Percentiles rank a stretch among this genome's conserved stretches.
These are phyloP conservation scores for Saturnispora besseyi DNA, from an alignment of 805 yeast species.

Conservation along the genomic window DNA sequence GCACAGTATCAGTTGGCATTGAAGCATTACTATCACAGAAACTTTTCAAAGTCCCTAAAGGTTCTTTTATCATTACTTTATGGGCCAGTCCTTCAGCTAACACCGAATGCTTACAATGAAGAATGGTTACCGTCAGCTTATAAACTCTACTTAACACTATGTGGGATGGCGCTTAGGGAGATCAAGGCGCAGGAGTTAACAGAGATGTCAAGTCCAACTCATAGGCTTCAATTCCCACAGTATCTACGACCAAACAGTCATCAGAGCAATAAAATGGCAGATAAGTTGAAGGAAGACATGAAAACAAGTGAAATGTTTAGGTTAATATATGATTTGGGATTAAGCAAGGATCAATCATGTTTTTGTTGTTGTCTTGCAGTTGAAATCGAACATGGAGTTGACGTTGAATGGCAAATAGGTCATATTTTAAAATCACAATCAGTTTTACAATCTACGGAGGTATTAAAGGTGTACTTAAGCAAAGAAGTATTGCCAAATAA, in stretches of 20 bases:
- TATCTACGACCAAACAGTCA: background rate
- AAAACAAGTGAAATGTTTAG: background rate
- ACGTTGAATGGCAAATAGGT: conserved; percentile 8
- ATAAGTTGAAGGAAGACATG: background rate
- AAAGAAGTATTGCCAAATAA: background rate
- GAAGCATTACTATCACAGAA: conserved; percentile 4
- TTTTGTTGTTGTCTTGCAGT: background rate
- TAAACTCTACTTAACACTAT: background rate
- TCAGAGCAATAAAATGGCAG: background rate
- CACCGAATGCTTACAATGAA: background rate
- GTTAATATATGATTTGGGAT: conserved; percentile 1
- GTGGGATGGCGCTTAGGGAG: background rate
- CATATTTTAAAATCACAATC: conserved; percentile 4
- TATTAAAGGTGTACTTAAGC: background rate
- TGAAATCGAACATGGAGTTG: background rate
- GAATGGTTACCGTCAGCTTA: conserved; percentile 1
- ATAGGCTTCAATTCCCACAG: background rate
- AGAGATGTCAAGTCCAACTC: background rate
- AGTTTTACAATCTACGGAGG: background rate
- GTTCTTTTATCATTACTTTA: background rate
- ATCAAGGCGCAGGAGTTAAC: background rate
- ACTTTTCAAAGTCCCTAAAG: conserved; percentile 2
- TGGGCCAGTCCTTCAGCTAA: background rate
- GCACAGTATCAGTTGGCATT: conserved; percentile 1
- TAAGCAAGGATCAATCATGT: background rate